These are phyloP conservation scores for Datura wrightii DNA, from an alignment of 257 asterid species.

Conservation along the genomic window DNA sequence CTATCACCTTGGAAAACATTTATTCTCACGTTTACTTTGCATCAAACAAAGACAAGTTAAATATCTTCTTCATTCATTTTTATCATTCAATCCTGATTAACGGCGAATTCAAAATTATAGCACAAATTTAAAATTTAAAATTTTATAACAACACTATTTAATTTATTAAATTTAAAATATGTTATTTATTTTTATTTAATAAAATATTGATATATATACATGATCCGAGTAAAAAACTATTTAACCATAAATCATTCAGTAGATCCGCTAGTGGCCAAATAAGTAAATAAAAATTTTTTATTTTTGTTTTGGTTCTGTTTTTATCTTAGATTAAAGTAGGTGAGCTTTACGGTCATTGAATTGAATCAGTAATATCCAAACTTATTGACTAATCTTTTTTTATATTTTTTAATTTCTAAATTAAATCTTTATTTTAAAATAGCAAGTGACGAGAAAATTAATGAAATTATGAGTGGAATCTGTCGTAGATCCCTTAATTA, in stretches of 20 bases:
- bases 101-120: background rate
- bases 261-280: background rate
- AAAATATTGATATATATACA: background rate
- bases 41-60: background rate
- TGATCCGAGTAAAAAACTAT: background rate
- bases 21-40: background rate
- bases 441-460: conserved; percentile 45
- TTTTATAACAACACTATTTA: background rate
- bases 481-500: conserved; percentile 30
- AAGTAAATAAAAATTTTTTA: background rate
- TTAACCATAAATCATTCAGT: no score
- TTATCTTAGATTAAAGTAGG: background rate
- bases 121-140: background rate
- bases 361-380: background rate
- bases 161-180: background rate
- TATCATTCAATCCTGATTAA: background rate
- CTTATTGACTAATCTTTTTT: background rate
- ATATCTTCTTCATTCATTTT: background rate
- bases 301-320: background rate
- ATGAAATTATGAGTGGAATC: conserved; percentile 39
- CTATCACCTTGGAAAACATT: background rate
- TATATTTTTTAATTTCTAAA: conserved; percentile 29
- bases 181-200: background rate
- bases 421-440: conserved; percentile 25
- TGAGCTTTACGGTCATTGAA: background rate